Base-by-base conservation (phyloP, 257 asterid species). In the Nicotiana paniculata region DNA sequence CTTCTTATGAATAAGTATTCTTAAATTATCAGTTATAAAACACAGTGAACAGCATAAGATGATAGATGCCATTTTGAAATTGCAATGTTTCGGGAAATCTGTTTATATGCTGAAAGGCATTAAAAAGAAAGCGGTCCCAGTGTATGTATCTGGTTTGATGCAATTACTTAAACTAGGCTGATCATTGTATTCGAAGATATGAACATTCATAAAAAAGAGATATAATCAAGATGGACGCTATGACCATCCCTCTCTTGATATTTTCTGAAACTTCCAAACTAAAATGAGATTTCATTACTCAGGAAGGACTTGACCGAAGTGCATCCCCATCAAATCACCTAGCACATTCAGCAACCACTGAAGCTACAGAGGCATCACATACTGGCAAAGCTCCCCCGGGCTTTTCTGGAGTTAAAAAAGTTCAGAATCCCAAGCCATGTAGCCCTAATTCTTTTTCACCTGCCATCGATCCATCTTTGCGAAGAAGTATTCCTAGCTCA, bases 231-330 rank as follows among this genome's bases (percentile, higher is more conserved):
- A 55, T 55, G 61, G 61, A 55, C 8, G n/a, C 61, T 61, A 35
- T 35, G 13, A 6, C 8, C 12, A 48, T 32, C 30, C 12, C 21
- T 66, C 39, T 28, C 3, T 30, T 32, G 13, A 43, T 61, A 32
- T 8, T 28, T 30, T 59, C 21, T 37, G 74, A 79, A 78, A 5
- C 75, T 26, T 24, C 37, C 43, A 37, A 48, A n/a, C 58, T 81
- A 77, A 62, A 63, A 32, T 74, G 48, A 74, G 37, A 13, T 16
- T 55, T 53, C 32, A 24, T 83, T 80, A 81, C 84, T 57, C 93
- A 94, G 97, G 97, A 90, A 86, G 93, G 90, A 80, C 81, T 61
- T 77, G 82, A 86, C 69, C 94, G 89, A 24, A 86, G 87, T 13
- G 79, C 81, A 69, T 72, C 81, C 79, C 87, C 93, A n/a, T 67